Conservation (phyloP, 371 early-diverging fungal genomes). For the Mucor lusitanicus region DNA sequence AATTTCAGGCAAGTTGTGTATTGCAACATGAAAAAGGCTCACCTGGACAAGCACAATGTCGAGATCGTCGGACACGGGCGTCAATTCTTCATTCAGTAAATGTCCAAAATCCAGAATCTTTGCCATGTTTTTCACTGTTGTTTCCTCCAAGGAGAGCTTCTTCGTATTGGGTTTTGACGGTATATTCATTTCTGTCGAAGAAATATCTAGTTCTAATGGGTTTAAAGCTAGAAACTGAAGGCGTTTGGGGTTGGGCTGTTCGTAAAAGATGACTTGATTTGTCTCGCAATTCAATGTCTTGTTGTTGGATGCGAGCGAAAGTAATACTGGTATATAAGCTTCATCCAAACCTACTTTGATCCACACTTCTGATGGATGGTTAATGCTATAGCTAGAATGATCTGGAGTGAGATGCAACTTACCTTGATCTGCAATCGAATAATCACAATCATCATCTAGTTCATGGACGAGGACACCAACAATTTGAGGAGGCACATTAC, state of each 20-base stretch:
- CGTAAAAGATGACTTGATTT: constrained; percentile 61
- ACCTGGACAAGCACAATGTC: constrained; percentile 38
- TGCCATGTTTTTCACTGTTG: constrained; percentile 14
- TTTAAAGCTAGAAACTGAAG: constrained; percentile 74
- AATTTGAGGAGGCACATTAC: constrained; percentile 36
- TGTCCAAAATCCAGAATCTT: constrained; percentile 26
- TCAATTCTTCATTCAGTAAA: constrained; percentile 8
- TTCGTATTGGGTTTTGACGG: constrained; percentile 1
- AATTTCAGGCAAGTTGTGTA: not conserved
- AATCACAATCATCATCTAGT: not conserved
- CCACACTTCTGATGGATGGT: constrained; percentile 16
- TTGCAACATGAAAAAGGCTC: not conserved
- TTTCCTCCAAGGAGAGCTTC: not conserved
- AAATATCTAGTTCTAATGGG: constrained; percentile 72
- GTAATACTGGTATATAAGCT: constrained; percentile 32
- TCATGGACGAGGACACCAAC: constrained; percentile 28
- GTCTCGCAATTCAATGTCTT: not conserved
- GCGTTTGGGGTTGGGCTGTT: constrained; percentile 63
- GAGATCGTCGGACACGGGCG: constrained; percentile 19
- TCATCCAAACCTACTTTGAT: constrained; percentile 28
- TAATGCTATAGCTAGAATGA: constrained; percentile 5
- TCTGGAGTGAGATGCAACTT: not conserved
- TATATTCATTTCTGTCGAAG: constrained; percentile 39
- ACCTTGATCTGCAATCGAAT: constrained; percentile 6
- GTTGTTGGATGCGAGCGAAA: constrained; percentile 13